These are phyloP conservation scores for Acer campestre DNA, from an alignment of 345 rosid genomes.

Conservation along the genomic window DNA sequence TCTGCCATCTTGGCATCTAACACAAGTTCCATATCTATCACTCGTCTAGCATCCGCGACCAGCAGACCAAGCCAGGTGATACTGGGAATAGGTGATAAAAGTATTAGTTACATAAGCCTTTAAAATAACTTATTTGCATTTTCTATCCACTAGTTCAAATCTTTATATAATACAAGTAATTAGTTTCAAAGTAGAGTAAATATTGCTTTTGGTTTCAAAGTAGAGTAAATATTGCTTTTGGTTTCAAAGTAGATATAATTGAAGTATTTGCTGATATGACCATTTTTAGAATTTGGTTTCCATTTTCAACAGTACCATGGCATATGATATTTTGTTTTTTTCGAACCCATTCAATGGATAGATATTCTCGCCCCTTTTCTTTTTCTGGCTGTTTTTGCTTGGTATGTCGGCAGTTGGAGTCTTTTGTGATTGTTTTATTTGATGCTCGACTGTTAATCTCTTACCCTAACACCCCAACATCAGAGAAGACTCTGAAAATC, in stretches of 20 bases:
- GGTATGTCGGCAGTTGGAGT: neutral
- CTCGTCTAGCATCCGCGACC: slow-evolving; percentile 81
- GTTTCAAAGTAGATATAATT: neutral
- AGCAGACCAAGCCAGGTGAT: slow-evolving; percentile 72
- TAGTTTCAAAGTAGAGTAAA: neutral
- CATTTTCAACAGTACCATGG: neutral
- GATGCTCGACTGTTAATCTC: neutral
- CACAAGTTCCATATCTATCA: slow-evolving; percentile 89
- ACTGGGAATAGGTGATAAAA: slow-evolving; percentile 6
- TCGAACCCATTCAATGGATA: neutral
- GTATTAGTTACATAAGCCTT: neutral
- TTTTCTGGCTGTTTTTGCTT: neutral
- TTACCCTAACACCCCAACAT: neutral
- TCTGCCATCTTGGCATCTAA: slow-evolving; percentile 85
- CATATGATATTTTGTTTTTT: neutral
- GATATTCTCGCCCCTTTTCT: neutral
- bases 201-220: too few relatives aligned
- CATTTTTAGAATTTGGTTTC: neutral
- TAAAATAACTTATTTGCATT: neutral
- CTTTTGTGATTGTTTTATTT: neutral
- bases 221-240: too few relatives aligned
- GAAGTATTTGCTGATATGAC: neutral
- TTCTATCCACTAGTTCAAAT: neutral
- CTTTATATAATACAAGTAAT: neutral
- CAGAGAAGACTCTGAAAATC: too few relatives aligned